Conservation (phyloP, 768 basidiomycete species). For the Lactarius indigo region DNA sequence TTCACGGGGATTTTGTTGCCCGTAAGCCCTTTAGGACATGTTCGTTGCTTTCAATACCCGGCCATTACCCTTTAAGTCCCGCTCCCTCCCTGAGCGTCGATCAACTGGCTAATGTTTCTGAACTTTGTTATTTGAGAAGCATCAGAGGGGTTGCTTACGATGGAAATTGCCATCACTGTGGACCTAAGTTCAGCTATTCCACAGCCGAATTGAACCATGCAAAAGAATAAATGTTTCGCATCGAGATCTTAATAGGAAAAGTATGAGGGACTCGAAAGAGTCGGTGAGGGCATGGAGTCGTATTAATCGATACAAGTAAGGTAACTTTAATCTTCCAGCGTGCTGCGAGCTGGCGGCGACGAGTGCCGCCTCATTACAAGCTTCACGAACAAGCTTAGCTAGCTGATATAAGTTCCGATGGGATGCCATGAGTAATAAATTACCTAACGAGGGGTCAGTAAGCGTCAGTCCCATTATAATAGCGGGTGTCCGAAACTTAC, state of each 20-base stretch:
- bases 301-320: slow-evolving; percentile 10
- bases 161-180: background rate
- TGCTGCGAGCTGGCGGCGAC: background rate
- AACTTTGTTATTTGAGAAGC: too few relatives aligned
- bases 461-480: background rate
- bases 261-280: background rate
- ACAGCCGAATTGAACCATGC: background rate
- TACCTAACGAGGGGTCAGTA: slow-evolving; percentile 6
- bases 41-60: too few relatives aligned
- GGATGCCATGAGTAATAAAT: slow-evolving; percentile 12
- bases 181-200: background rate
- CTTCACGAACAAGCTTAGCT: slow-evolving; percentile 5
- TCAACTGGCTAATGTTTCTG: too few relatives aligned
- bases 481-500: background rate
- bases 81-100: too few relatives aligned
- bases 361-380: slow-evolving; percentile 4
- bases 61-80: too few relatives aligned
- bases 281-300: background rate
- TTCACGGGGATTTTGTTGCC: too few relatives aligned
- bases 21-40: too few relatives aligned
- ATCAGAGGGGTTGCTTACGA: too few relatives aligned
- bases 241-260: background rate
- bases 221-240: background rate
- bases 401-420: background rate
- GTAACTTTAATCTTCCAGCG: slow-evolving; percentile 7